Base-by-base conservation (phyloP, 805 yeast species). In the Candida boidinii region DNA sequence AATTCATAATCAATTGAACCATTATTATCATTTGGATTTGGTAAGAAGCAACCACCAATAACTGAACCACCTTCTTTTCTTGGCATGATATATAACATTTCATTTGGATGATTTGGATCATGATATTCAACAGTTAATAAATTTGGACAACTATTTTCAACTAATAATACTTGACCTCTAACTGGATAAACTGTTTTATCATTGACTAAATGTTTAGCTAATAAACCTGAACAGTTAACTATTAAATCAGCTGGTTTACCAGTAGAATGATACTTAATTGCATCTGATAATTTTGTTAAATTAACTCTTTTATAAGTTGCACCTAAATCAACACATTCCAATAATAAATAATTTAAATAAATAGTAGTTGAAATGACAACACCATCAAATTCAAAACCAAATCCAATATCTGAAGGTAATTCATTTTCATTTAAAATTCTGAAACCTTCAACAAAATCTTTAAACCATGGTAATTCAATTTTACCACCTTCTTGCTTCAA, bases 51-150 rank as follows among this genome's bases (percentile, higher is more conserved):
- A 1, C 86, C 87, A 3, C 86, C 87, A 36, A 79, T 64, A 25
- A 79, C 72, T 22, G 73, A 62, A 28, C 82, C 83, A n/a, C 86
- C 85, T 54, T 79, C 86, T 39, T 70, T 72, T 35, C 86, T 55
- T n/a, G 86, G 86, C 64, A 79, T 71, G 23, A 73, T 57, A 46
- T 79, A 78, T 18, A 77, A 54, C 30, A 58, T 47, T 42, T 79
- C 86, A 31, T 56, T 56, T 0, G 62, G 59, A 41, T 49, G 45
- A 4, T 49, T 49, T 2, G 47, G 37, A 7, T 48, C 49, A 12
- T 31, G 30, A 15, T 44, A 39, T 4, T 56, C 51, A 11, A 54
- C 52, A 23, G 48, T 43, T n/a, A 54, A 24, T 52, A 67, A 44
- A 37, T 42, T 39, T 41, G 55, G 48, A 38, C 56, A 30, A 28